Evolutionary conservation across 768 basidiomycete genomes (phyloP).

Genomic region (Boletellus sp.): DNA sequence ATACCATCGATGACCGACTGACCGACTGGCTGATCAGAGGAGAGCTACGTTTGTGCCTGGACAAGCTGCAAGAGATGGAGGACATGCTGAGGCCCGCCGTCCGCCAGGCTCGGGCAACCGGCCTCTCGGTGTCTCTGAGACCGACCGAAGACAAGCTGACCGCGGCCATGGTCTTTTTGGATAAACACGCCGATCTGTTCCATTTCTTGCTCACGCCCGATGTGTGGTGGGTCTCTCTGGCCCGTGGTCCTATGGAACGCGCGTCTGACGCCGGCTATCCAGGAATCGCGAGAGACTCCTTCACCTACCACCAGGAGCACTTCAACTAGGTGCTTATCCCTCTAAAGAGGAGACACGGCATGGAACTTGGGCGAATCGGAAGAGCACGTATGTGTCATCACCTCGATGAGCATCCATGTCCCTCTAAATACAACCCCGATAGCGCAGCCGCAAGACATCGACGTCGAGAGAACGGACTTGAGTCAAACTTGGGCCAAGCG

Average conservation of each 20-base stretch:
- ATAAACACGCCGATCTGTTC: neutral
- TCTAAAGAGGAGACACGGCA: neutral
- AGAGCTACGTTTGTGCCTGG: neutral
- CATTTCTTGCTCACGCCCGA: neutral
- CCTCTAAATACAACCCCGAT: too few species aligned
- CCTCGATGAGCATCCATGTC: too few species aligned
- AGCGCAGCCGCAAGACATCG: too few species aligned
- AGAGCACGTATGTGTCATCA: too few species aligned
- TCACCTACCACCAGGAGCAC: neutral
- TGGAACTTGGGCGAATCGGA: neutral
- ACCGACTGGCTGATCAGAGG: neutral
- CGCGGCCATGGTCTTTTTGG: neutral
- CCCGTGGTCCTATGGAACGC: neutral
- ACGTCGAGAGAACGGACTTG: too few species aligned
- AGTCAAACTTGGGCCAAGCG: too few species aligned
- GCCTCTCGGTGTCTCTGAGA: too few species aligned
- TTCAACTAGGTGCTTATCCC: neutral
- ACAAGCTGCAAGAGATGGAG: neutral
- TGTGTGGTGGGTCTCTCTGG: neutral
- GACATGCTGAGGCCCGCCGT: neutral
- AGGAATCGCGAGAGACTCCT: neutral
- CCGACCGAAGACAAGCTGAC: neutral
- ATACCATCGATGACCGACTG: too few species aligned
- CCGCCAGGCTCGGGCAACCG: neutral
- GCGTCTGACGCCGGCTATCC: neutral